A percentile compares a stretch with the other conserved stretches of the same genome.
Conservation (phyloP, 2,329 filamentous ascomycete genomes). For the Penicillium nordicum region DNA sequence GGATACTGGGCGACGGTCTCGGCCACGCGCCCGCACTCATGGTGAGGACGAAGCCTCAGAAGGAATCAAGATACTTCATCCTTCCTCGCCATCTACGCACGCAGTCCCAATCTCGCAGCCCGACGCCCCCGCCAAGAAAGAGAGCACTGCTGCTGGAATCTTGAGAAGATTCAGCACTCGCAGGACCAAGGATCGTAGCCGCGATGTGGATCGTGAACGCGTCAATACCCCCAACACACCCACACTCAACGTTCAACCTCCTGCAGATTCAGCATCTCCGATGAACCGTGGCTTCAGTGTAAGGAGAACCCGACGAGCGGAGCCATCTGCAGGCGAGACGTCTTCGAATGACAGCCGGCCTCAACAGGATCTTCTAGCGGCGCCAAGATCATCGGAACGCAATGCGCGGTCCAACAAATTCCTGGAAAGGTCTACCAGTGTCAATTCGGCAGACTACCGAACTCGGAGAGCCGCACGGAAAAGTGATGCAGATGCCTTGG, state of each 20-base stretch:
- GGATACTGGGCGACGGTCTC: slow-evolving; percentile 75
- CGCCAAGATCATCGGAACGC: slow-evolving; percentile 62
- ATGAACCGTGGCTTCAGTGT: slow-evolving; percentile 89
- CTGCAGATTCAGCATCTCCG: slow-evolving; percentile 61
- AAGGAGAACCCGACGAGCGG: slow-evolving; percentile 56
- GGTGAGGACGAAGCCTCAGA: slow-evolving; percentile 88
- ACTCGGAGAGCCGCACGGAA: slow-evolving; percentile 57
- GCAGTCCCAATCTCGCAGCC: slow-evolving; percentile 54
- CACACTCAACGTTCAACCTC: slow-evolving; percentile 75
- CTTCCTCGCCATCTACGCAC: slow-evolving; percentile 49
- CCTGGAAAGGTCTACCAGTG: slow-evolving; percentile 82
- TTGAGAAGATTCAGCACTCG: slow-evolving; percentile 89
- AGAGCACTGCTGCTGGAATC: slow-evolving; percentile 79
- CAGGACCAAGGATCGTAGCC: slow-evolving; percentile 59
- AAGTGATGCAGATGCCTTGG: slow-evolving; percentile 53
- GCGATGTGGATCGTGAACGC: slow-evolving; percentile 43
- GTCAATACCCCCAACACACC: slow-evolving; percentile 67
- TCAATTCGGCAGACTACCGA: slow-evolving; percentile 81
- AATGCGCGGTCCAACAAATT: slow-evolving; percentile 62
- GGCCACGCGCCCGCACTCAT: slow-evolving; percentile 85
- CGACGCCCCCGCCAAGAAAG: slow-evolving; percentile 69
- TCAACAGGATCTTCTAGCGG: slow-evolving; percentile 73
- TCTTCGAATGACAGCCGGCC: slow-evolving; percentile 60
- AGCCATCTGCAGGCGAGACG: slow-evolving; percentile 53
- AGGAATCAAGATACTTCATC: slow-evolving; percentile 63